Evolutionary conservation across 2,329 filamentous ascomycete genomes (phyloP).

Genomic region (Albophoma yamanashiensis): DNA sequence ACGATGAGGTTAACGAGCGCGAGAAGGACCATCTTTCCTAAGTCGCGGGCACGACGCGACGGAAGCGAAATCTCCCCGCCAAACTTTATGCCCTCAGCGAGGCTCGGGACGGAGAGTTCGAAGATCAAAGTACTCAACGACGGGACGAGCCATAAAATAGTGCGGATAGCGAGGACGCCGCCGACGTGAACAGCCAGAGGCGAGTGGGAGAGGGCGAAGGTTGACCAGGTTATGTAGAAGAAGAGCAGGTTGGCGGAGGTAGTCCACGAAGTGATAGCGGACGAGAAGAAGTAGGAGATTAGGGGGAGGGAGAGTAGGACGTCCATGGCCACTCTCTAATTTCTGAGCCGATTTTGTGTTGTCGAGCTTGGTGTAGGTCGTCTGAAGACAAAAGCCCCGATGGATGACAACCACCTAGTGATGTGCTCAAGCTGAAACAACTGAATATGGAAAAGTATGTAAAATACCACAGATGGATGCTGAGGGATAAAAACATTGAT

Average conservation of each 20-base stretch:
- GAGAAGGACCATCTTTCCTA: constrained; percentile 27
- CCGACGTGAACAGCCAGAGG: too few species aligned
- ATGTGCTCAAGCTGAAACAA: too few species aligned
- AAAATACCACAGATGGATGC: too few species aligned
- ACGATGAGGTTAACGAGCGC: constrained; percentile 28
- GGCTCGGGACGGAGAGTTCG: constrained; percentile 45
- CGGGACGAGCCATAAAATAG: too few species aligned
- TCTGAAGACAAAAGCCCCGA: too few species aligned
- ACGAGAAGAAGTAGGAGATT: constrained; percentile 51
- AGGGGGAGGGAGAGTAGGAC: constrained; percentile 66
- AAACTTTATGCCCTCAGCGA: constrained; percentile 59
- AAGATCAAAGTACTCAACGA: too few species aligned
- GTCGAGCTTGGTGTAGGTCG: not conserved
- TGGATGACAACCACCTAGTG: too few species aligned
- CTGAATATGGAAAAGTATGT: too few species aligned
- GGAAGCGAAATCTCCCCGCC: constrained; percentile 27
- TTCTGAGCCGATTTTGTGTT: not conserved
- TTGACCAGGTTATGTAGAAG: constrained; percentile 86
- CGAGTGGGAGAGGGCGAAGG: constrained; percentile 15
- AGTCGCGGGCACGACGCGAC: constrained; percentile 24
- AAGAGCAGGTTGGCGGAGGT: constrained; percentile 71
- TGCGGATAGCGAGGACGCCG: too few species aligned
- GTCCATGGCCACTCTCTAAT: too few species aligned
- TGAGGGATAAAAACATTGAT: too few species aligned
- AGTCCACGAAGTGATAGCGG: constrained; percentile 54